These are phyloP conservation scores for Davidsoniella eucalypti DNA, from an alignment of 2,329 filamentous ascomycete species.

Conservation along the genomic window DNA sequence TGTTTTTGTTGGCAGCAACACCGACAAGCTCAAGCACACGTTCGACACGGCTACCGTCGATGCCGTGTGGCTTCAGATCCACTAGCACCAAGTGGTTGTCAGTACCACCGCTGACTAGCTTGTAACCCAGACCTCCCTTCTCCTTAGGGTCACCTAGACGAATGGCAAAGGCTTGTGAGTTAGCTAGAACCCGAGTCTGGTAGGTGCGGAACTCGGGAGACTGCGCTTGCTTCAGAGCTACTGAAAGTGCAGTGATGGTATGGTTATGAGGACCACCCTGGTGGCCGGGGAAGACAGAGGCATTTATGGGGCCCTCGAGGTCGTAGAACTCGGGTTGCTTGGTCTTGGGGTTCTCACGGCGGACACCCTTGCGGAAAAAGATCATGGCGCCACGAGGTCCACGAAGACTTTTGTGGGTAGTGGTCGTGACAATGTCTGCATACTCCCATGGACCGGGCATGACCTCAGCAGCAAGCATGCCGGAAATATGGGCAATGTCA, in stretches of 20 bases:
- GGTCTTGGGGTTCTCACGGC: constrained; percentile 67
- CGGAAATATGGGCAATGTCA: constrained; percentile 96
- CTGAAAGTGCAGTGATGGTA: constrained; percentile 88
- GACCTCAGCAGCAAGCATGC: constrained; percentile 79
- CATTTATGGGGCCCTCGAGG: constrained; percentile 85
- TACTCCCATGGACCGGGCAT: constrained; percentile 77
- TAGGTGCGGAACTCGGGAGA: constrained; percentile 82
- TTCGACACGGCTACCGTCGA: constrained; percentile 84
- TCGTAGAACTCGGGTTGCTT: constrained; percentile 78
- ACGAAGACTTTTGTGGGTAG: constrained; percentile 92
- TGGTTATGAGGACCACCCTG: constrained; percentile 98
- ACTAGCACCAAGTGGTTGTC: constrained; percentile 94
- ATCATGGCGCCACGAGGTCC: constrained; percentile 95
- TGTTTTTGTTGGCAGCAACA: constrained; percentile 99
- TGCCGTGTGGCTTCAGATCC: constrained; percentile 73
- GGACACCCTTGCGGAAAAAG: constrained; percentile 89
- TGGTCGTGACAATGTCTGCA: constrained; percentile 92
- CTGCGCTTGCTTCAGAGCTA: constrained; percentile 87
- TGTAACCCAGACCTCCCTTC: constrained; percentile 67
- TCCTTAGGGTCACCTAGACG: constrained; percentile 50
- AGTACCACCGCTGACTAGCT: constrained; percentile 81
- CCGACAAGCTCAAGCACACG: constrained; percentile 81
- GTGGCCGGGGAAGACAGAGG: constrained; percentile 93
- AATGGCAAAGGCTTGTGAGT: constrained; percentile 72
- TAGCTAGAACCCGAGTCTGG: constrained; percentile 76